phyloP scores from a whole-genome alignment of 306 rosid genomes.

The Prunus padus region DNA sequence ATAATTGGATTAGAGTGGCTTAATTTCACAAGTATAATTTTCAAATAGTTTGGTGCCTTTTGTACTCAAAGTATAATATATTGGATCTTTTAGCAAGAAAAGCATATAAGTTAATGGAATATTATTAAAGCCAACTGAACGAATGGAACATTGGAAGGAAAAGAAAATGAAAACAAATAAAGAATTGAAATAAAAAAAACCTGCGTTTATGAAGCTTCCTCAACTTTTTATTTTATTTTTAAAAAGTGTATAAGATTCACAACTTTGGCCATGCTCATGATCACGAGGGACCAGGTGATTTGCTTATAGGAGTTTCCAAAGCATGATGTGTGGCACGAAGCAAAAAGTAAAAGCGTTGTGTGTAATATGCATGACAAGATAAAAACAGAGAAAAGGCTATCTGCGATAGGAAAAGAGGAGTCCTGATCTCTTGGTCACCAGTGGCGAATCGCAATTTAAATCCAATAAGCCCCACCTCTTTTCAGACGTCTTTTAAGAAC shows the following conservation, averaged over 20 bases:
- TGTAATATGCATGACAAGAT: background rate
- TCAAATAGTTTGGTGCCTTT: background rate
- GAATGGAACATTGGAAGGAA: background rate
- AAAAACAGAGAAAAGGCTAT: background rate
- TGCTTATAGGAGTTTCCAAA: background rate
- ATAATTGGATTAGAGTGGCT: background rate
- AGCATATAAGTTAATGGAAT: background rate
- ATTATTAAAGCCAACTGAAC: background rate
- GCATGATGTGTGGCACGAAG: background rate
- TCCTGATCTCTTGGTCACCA: no score
- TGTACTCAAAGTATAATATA: constrained; percentile 10
- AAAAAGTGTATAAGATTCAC: background rate
- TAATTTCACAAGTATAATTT: no score
- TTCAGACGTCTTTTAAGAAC: no score
- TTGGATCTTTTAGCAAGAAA: background rate
- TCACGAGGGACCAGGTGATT: background rate
- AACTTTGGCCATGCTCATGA: background rate
- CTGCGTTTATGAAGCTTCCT: background rate
- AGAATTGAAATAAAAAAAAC: background rate
- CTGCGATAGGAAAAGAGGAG: background rate
- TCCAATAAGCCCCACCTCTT: no score
- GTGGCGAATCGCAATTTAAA: no score
- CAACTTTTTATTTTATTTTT: background rate
- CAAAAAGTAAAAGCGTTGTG: background rate
- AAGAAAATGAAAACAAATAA: background rate